These are phyloP conservation scores for Meira nashicola DNA, from an alignment of 1,284 basidiomycete genomes.

Conservation along the genomic window DNA sequence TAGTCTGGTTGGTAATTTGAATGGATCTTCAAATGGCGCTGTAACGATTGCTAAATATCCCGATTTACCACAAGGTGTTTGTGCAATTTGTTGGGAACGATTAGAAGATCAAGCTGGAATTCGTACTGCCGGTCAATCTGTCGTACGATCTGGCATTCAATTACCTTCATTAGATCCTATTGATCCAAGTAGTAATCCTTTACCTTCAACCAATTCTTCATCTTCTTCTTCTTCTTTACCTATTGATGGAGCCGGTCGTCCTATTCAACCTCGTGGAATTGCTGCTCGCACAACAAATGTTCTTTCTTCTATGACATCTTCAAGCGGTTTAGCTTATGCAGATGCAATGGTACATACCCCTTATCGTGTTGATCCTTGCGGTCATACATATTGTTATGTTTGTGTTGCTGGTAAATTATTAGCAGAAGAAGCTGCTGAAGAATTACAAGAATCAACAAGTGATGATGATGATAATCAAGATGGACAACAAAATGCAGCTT, in stretches of 20 bases:
- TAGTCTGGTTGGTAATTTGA: slow-evolving; percentile 6
- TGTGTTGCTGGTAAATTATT: slow-evolving; percentile 45
- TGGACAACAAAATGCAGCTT: slow-evolving; percentile 16
- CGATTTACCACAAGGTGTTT: slow-evolving; percentile 35
- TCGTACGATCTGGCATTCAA: slow-evolving; percentile 18
- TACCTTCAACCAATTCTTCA: not conserved
- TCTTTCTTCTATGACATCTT: slow-evolving; percentile 20
- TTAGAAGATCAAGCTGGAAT: slow-evolving; percentile 35
- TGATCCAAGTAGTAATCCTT: slow-evolving; percentile 24
- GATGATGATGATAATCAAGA: slow-evolving; percentile 20
- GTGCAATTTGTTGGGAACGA: slow-evolving; percentile 44
- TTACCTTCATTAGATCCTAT: slow-evolving; percentile 35
- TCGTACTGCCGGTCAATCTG: slow-evolving; percentile 13
- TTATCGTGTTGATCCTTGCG: slow-evolving; percentile 46
- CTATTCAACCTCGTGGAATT: too few species aligned
- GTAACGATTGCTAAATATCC: slow-evolving; percentile 25
- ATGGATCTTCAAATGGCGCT: not conserved
- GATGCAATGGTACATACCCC: slow-evolving; percentile 38
- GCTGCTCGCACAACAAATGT: not conserved
- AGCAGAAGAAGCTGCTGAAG: slow-evolving; percentile 44
- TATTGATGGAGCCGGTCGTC: not conserved
- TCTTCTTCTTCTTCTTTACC: not conserved
- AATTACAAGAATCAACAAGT: slow-evolving; percentile 38
- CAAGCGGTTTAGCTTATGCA: slow-evolving; percentile 40
- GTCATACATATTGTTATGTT: slow-evolving; percentile 46